These are phyloP conservation scores for Arctium minus DNA, from an alignment of 129 eudicot species.

Conservation along the genomic window DNA sequence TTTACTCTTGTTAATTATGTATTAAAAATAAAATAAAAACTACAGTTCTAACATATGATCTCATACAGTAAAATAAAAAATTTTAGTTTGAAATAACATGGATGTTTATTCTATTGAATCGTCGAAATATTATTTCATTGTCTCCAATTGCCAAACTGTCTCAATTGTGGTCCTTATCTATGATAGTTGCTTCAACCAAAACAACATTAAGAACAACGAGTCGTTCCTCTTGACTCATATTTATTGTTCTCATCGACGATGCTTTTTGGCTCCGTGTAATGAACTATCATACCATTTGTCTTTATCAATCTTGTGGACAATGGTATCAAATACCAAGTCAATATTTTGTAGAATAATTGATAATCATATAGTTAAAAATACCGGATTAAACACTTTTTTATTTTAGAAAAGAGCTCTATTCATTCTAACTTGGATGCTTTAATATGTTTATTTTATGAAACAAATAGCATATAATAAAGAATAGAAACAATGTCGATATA, in stretches of 20 bases:
- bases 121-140: background rate
- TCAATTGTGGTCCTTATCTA: background rate
- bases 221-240: background rate
- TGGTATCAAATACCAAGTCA: constrained; percentile 2
- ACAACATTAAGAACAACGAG: background rate
- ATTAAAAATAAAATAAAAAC: too few relatives aligned
- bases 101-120: background rate
- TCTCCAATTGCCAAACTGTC: background rate
- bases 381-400: background rate
- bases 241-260: constrained; percentile 5
- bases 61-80: too few relatives aligned
- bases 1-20: background rate
- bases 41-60: background rate
- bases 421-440: background rate
- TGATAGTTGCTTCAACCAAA: background rate
- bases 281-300: background rate
- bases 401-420: background rate
- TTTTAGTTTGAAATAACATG: background rate
- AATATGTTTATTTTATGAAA: background rate
- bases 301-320: background rate
- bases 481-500: background rate
- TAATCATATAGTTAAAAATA: background rate
- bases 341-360: background rate
- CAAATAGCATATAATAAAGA: background rate
- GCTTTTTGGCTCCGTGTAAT: background rate